Base-by-base conservation (phyloP, 1,284 basidiomycete species). In the Phaffia rhodozyma region DNA sequence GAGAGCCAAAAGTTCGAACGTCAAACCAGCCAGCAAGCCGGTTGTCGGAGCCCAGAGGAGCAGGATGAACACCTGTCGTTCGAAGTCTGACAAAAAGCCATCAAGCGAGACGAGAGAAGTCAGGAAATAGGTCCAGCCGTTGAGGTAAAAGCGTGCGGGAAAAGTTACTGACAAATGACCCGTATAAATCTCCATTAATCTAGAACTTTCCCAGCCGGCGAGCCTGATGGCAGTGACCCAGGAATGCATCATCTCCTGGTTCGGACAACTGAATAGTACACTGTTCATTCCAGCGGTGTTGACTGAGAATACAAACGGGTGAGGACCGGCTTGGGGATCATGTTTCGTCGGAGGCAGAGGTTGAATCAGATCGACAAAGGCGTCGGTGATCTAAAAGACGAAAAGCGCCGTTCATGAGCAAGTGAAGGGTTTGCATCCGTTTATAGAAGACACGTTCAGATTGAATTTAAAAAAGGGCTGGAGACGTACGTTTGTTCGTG, bases 181-280 rank as follows among this genome's bases (percentile, higher is more conserved):
- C 0, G 94, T 97, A 75, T 98, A 98, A 66, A 98, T 91, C 76
- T 97, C 94, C 75, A 97, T 92, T 27, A 97, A 80, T 30, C 93
- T 84, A 0, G 90, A 88, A 70, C 96, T 91, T 75, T 98, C 94
- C 91, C 93, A 98, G 59, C 89, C 83, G 9, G 89, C 85, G 7
- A 98, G 81, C 21, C 96, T 86, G 49, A 98, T 81, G 6, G 91
- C 91, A 27, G 89, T 86, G 23, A 90, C 85, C 93, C 93, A 97
- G 54, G 34, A 58, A 21, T 55, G 79, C 58, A 94, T 80, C 3
- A 86, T 81, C 27, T 79, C 75, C 5, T 85, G 81, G 20, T 81
- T 80, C 1, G 87, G 86, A 71, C 89, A 91, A 5, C 89, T 89
- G 77, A 97, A 96, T 9, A 96, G 77, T 51, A 93, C 79, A 48